phyloP scores from a whole-genome alignment of 148 eudicot genomes.

The Vaccinium darrowii region DNA sequence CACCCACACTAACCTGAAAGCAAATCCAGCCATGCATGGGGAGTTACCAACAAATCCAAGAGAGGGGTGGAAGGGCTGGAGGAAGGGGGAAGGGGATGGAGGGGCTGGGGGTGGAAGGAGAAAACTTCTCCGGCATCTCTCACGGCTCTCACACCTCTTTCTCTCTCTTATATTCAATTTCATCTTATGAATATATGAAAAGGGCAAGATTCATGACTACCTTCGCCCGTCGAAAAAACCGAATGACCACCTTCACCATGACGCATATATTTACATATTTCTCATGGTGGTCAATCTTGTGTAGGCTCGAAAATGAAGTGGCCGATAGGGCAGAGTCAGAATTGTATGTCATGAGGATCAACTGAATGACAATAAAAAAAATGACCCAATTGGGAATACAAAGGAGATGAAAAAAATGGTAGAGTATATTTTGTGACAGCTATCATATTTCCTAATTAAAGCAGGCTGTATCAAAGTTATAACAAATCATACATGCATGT shows the following conservation, averaged over 20 bases:
- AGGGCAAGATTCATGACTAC: background rate
- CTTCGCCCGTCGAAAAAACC: background rate
- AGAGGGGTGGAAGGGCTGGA: too few relatives aligned
- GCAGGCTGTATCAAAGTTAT: background rate
- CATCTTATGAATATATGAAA: background rate
- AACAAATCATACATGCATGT: background rate
- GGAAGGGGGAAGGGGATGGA: background rate
- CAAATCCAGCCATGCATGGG: too few relatives aligned
- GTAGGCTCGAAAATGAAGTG: background rate
- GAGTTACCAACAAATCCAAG: too few relatives aligned
- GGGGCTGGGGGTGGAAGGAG: too few relatives aligned
- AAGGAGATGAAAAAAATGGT: background rate
- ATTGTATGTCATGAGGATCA: background rate
- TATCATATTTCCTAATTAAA: background rate
- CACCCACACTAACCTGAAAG: too few relatives aligned
- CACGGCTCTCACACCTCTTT: too few relatives aligned
- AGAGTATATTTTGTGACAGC: background rate
- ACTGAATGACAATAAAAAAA: background rate
- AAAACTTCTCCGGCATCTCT: too few relatives aligned
- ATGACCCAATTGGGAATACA: background rate
- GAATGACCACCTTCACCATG: background rate
- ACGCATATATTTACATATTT: background rate
- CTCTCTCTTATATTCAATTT: too few relatives aligned
- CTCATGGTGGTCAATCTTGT: background rate
- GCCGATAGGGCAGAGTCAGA: background rate